phyloP scores from a whole-genome alignment of 2,329 filamentous ascomycete genomes.

The Periconia digitata region DNA sequence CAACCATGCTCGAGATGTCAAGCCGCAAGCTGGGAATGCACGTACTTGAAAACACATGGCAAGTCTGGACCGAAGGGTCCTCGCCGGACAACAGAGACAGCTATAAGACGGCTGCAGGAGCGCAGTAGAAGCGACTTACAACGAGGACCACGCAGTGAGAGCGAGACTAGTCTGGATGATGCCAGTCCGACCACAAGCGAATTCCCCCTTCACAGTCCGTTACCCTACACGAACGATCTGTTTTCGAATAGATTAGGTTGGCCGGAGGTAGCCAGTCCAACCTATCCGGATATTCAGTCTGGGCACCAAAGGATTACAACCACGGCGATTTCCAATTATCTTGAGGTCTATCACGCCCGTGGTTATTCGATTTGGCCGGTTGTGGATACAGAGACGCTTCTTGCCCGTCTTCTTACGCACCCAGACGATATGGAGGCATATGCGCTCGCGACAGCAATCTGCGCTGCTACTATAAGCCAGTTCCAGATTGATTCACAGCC shows the following conservation, averaged over 20 bases:
- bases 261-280: conserved; percentile 27
- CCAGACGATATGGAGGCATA: conserved; percentile 37
- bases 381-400: conserved; percentile 34
- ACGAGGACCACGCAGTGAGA: conserved; percentile 28
- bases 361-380: conserved; percentile 41
- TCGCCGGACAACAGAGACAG: conserved; percentile 36
- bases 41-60: conserved; percentile 39
- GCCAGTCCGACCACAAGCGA: conserved; percentile 32
- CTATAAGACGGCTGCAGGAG: conserved; percentile 36
- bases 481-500: conserved; percentile 36
- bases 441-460: conserved; percentile 33
- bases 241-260: conserved; percentile 23
- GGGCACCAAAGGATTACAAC: conserved; percentile 33
- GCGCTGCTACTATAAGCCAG: conserved; percentile 38
- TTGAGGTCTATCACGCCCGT: conserved; percentile 33
- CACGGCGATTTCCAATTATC: conserved; percentile 34
- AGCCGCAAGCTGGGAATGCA: conserved; percentile 40
- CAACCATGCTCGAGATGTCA: conserved; percentile 36
- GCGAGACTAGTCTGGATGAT: conserved; percentile 35
- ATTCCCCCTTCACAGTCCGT: conserved; percentile 23
- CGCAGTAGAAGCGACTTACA: conserved; percentile 27
- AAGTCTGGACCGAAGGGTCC: conserved; percentile 41
- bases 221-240: conserved; percentile 20
- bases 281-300: conserved; percentile 11
- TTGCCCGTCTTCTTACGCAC: conserved; percentile 34